These are phyloP conservation scores for Boletus bicolor DNA, from an alignment of 768 basidiomycete species.

Conservation along the genomic window DNA sequence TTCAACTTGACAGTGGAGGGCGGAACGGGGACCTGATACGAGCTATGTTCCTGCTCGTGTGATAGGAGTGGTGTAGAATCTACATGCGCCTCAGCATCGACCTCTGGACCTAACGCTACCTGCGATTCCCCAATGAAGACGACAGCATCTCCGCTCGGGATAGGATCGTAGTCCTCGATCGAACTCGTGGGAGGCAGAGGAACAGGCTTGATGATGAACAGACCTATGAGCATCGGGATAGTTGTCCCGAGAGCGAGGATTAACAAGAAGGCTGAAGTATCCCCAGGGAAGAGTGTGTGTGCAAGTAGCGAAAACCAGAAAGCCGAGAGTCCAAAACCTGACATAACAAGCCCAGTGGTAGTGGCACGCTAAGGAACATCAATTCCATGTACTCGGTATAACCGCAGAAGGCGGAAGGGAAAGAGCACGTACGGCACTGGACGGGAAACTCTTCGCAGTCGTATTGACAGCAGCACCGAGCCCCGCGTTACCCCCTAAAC, in stretches of 20 bases:
- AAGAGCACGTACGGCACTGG: constrained; percentile 50
- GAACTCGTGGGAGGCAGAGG: constrained; percentile 46
- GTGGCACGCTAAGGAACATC: constrained; percentile 56
- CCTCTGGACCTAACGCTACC: constrained; percentile 5
- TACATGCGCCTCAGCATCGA: constrained; percentile 16
- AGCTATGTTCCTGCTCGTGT: constrained; percentile 14
- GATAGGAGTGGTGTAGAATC: constrained; percentile 23
- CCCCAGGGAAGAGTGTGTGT: constrained; percentile 66
- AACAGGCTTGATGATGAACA: constrained; percentile 67
- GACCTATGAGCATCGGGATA: constrained; percentile 74
- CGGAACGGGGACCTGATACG: constrained; percentile 21
- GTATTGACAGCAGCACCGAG: constrained; percentile 70
- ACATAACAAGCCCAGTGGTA: constrained; percentile 73
- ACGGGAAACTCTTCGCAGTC: constrained; percentile 80
- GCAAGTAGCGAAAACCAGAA: constrained; percentile 84
- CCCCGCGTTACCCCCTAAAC: constrained; percentile 73
- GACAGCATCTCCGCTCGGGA: constrained; percentile 15
- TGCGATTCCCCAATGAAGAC: constrained; percentile 26
- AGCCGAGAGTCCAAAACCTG: constrained; percentile 88
- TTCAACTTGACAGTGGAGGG: constrained; percentile 25
- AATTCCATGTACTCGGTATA: neutral
- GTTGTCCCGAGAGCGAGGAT: constrained; percentile 77
- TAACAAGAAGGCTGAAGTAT: constrained; percentile 74
- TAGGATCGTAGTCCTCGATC: constrained; percentile 19
- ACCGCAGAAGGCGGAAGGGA: neutral